phyloP scores from a whole-genome alignment of 2,329 filamentous ascomycete genomes.

The Trichoderma sp. region DNA sequence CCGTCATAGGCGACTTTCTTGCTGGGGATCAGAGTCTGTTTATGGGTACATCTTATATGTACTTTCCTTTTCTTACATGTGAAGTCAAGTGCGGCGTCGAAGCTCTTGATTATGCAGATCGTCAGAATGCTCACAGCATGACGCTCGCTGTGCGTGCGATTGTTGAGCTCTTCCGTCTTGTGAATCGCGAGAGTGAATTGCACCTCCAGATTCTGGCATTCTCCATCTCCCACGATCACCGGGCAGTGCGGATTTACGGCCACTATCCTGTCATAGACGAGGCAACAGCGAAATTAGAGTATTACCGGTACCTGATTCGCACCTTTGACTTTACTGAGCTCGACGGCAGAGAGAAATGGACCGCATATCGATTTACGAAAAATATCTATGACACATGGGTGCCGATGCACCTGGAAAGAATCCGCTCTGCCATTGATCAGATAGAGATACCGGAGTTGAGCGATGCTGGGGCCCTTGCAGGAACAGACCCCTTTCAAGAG shows the following conservation, averaged over 20 bases:
- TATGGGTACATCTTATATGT: slow-evolving; percentile 51
- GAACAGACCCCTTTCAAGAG: no score
- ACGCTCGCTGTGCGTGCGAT: slow-evolving; percentile 46
- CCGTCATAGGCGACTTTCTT: slow-evolving; percentile 43
- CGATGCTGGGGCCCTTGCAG: no score
- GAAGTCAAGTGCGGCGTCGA: slow-evolving; percentile 51
- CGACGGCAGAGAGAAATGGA: slow-evolving; percentile 15
- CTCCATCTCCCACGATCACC: slow-evolving; percentile 43
- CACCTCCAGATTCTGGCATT: slow-evolving; percentile 49
- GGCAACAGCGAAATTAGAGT: slow-evolving; percentile 36
- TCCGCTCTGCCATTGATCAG: not conserved
- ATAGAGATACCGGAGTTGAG: not conserved
- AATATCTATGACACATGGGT: slow-evolving; percentile 16
- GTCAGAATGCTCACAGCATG: slow-evolving; percentile 49
- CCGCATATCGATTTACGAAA: slow-evolving; percentile 10
- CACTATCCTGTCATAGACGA: slow-evolving; percentile 47
- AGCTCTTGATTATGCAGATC: slow-evolving; percentile 45
- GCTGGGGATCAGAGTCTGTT: slow-evolving; percentile 46
- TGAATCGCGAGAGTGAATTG: slow-evolving; percentile 43
- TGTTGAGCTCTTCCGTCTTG: slow-evolving; percentile 45
- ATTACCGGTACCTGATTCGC: slow-evolving; percentile 46
- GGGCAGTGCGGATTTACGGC: slow-evolving; percentile 45
- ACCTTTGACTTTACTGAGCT: slow-evolving; percentile 39
- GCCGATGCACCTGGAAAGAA: not conserved
- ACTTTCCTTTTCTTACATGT: slow-evolving; percentile 54